Evolutionary conservation across 2,329 filamentous ascomycete genomes (phyloP).

Genomic region (Venturia pyrina): DNA sequence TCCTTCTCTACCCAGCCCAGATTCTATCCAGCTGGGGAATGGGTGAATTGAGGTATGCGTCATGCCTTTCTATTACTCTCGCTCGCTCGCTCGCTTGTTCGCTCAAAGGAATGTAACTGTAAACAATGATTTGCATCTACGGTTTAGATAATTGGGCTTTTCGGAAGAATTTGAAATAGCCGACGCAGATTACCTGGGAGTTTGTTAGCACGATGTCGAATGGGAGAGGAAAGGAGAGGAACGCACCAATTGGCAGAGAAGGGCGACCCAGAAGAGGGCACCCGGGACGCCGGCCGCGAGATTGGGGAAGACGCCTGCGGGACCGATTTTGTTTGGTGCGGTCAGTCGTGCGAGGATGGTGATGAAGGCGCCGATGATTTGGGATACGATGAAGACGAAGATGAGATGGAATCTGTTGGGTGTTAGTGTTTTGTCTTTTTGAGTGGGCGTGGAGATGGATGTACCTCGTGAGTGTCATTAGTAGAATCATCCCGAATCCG

Average conservation of each 20-base stretch:
- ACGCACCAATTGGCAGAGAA: conserved; percentile 20
- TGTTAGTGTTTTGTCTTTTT: not conserved
- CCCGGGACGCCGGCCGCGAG: conserved; percentile 38
- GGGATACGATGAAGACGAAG: conserved; percentile 50
- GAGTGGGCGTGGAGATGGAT: not conserved
- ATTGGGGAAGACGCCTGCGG: conserved; percentile 54
- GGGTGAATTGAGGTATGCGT: too few relatives aligned
- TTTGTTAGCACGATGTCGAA: not conserved
- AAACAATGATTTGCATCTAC: conserved; percentile 15
- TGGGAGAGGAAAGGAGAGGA: not conserved
- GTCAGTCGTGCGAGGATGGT: conserved; percentile 53
- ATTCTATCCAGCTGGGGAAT: not conserved
- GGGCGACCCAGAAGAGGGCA: conserved; percentile 52
- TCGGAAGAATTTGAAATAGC: conserved; percentile 47
- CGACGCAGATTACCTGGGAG: conserved; percentile 47
- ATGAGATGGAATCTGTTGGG: conserved; percentile 46
- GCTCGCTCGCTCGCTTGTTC: not conserved
- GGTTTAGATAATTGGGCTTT: conserved; percentile 50
- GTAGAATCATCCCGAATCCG: conserved; percentile 57
- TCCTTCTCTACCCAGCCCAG: not conserved
- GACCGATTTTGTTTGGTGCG: conserved; percentile 51
- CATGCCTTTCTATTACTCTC: not conserved
- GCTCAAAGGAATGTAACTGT: not conserved
- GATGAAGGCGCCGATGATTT: conserved; percentile 50
- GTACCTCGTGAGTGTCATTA: conserved; percentile 48